Evolutionary conservation across 805 yeast genomes (phyloP).

Genomic region (Metschnikowia drakensbergensis): DNA sequence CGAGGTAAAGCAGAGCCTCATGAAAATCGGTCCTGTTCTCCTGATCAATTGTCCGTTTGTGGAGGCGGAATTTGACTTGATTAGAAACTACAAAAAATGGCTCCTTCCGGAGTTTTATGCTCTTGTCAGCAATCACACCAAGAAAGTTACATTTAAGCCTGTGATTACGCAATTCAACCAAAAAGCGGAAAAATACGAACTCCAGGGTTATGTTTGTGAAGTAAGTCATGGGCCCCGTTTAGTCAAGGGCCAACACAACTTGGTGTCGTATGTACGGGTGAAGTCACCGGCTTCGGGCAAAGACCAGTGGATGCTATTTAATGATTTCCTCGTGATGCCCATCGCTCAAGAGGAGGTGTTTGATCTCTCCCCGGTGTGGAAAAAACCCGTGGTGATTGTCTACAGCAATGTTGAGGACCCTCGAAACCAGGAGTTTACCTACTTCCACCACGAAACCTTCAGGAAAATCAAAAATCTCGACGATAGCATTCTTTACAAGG

Average conservation of each 20-base stretch:
- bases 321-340: conserved; percentile 82
- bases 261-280: conserved; percentile 56
- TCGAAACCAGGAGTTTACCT: conserved; percentile 41
- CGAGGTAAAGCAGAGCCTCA: conserved; percentile 49
- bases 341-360: conserved; percentile 76
- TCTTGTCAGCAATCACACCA: conserved; percentile 30
- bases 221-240: conserved; percentile 45
- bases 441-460: conserved; percentile 25
- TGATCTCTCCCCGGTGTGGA: conserved; percentile 72
- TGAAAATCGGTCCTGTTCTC: conserved; percentile 61
- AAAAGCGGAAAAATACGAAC: conserved; percentile 49
- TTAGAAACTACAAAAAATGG: conserved; percentile 54
- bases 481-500: conserved; percentile 64
- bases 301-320: conserved; percentile 75
- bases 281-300: conserved; percentile 19
- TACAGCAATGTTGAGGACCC: conserved; percentile 52
- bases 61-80: conserved; percentile 50
- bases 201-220: conserved; percentile 68
- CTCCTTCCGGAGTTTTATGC: conserved; percentile 56
- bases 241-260: conserved; percentile 45
- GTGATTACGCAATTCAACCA: conserved; percentile 25
- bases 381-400: conserved; percentile 67
- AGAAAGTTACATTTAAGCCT: conserved; percentile 34
- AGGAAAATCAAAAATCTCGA: conserved; percentile 37
- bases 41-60: conserved; percentile 56